Evolutionary conservation across 148 eudicot species (phyloP), one percentile per base, ranked within the genome.

Genomic region (Linanthus parryae): DNA sequence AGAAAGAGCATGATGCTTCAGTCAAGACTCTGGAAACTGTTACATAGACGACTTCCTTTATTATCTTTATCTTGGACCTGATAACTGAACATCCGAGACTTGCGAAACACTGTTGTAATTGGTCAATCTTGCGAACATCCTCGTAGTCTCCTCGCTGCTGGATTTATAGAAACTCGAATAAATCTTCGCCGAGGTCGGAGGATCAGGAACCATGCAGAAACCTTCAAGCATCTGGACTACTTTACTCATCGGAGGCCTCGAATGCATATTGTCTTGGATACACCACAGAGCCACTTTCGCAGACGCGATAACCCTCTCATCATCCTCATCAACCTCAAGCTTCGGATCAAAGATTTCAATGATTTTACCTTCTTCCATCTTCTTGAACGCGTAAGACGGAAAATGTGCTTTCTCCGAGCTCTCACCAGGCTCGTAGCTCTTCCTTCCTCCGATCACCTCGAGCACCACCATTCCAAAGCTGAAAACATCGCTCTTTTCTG

Each of bases 161-260:
- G 53, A 45, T 18, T 54, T 54, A 62, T 62, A 53, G 25, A 53
- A 18, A 5, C 42, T 26, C 17, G 51, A 61, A 24, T 27, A 52
- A 34, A 24, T 30, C 25, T 42, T 39, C 20, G 31, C 50, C 4
- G 34, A 50, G 39, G 24, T 24, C 15, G 61, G 73, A 26, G 68
- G 73, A 12, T 41, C 28, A 25, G 54, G 54, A 4, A 68, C 63
- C 8, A 42, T 24, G n/a, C 50, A 62, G 41, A 68, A 45, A 17
- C 73, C 73, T 57, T 62, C 63, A 2, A 68, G 73, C 73, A 68
- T 62, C 30, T 57, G 73, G 52, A 68, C 68, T 4, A 68, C 73
- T 57, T 42, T 62, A 62, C 57, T 55, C 68, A 68, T 68, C 7
- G 73, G 37, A 6, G 68, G 73, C 45, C 73, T 62, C 56, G 22